Percentiles rank a stretch among this genome's conserved stretches.
phyloP scores from a whole-genome alignment of 2,329 filamentous ascomycete genomes.

The Ceratocystis cubensis region DNA sequence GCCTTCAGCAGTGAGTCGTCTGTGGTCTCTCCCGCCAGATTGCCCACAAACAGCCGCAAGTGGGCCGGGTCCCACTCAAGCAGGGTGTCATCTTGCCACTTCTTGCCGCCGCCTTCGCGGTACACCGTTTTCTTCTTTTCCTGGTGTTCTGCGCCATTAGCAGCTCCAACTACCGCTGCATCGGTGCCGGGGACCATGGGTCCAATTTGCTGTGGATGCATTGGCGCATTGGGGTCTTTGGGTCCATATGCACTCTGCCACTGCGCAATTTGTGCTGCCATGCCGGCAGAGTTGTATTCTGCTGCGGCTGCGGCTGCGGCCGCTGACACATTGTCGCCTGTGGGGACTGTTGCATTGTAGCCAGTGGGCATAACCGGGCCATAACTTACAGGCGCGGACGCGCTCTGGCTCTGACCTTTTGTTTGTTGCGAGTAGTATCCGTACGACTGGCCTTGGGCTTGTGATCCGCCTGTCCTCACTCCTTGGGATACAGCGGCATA shows the following conservation, averaged over 20 bases:
- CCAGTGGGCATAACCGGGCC: slow-evolving; percentile 1
- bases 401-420: slow-evolving; percentile 12
- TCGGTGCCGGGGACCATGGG: slow-evolving; percentile 32
- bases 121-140: slow-evolving; percentile 76
- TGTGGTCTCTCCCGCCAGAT: slow-evolving; percentile 91
- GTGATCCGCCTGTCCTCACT: background rate
- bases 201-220: slow-evolving; percentile 25
- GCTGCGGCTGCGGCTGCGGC: slow-evolving; percentile 36
- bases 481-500: slow-evolving; percentile 24
- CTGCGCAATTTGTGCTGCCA: slow-evolving; percentile 82
- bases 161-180: slow-evolving; percentile 28
- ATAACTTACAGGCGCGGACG: slow-evolving; percentile 20
- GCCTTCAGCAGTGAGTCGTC: slow-evolving; percentile 93
- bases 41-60: slow-evolving; percentile 89
- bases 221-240: slow-evolving; percentile 39
- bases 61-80: slow-evolving; percentile 95
- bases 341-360: background rate
- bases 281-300: slow-evolving; percentile 56
- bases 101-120: slow-evolving; percentile 78
- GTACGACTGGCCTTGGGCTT: slow-evolving; percentile 4
- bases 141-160: slow-evolving; percentile 25
- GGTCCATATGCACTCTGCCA: slow-evolving; percentile 83
- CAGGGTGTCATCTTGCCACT: slow-evolving; percentile 77
- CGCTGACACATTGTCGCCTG: slow-evolving; percentile 5
- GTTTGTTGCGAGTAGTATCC: slow-evolving; percentile 21